Evolutionary conservation across 1,284 basidiomycete species (phyloP), one percentile per base, ranked within the genome.

Genomic region (Stereum hirsutum): DNA sequence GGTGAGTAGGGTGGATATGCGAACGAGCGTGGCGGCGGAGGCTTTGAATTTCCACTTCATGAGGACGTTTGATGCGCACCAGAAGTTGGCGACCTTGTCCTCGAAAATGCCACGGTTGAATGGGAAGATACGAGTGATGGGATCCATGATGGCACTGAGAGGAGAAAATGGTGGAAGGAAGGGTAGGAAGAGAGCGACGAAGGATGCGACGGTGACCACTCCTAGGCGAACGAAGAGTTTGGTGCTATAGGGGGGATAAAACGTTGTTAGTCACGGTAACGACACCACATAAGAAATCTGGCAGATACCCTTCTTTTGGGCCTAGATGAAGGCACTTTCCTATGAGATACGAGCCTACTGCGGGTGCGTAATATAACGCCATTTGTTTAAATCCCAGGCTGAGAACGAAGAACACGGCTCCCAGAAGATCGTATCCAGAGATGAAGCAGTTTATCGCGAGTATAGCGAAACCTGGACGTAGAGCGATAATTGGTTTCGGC

Each of bases 21-120:
- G 77, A 48, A 86, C 61, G 6, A 88, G 69, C 4, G 66, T 47
- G 0, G 51, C 57, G 2, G 63, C 58, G n/a, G 72, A 65, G 2
- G 72, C 60, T 66, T 72, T 75, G 26, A 61, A 58, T 35, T 76
- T 78, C 81, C 91, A 91, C 60, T 93, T 93, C 61, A 94, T 59
- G 8, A 85, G 58, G n/a, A 91, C 80, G 56, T 93, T 89, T n/a
- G 81, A 77, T 19, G 89, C 86, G 58, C 90, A 96, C 88, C 93
- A 97, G 55, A 95, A 88, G 58, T 96, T 97, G 36, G 92, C 89
- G 19, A 97, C 93, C 59, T 96, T 96, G 67, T 96, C 93, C 60
- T 97, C 93, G 54, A 96, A 96, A 5, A 97, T 70, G 6, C 93
- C 92, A 33, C 90, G 81, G 4, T 77, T 72, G 57, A 97, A 88